phyloP scores from a whole-genome alignment of 345 rosid genomes.

The Odontarrhena argentea region DNA sequence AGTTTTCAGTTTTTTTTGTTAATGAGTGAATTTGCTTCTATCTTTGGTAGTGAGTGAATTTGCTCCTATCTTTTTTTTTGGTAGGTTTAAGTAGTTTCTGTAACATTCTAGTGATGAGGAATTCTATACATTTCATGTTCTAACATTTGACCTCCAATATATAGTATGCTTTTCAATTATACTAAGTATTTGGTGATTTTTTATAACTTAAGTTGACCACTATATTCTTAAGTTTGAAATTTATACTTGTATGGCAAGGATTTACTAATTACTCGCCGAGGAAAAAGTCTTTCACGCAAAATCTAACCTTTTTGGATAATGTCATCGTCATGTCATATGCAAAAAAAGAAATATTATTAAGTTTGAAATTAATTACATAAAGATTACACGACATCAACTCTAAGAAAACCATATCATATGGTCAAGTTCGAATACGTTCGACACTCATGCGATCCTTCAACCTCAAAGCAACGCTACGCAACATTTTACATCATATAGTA shows the following conservation, averaged over 20 bases:
- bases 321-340: neutral
- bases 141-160: neutral
- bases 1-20: too few relatives aligned
- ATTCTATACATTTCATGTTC: neutral
- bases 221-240: neutral
- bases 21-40: too few relatives aligned
- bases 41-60: too few relatives aligned
- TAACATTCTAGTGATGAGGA: too few relatives aligned
- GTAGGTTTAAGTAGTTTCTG: too few relatives aligned
- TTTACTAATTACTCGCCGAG: slow-evolving; percentile 7
- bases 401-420: neutral
- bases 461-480: slow-evolving; percentile 15
- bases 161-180: neutral
- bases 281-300: slow-evolving; percentile 25
- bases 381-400: neutral
- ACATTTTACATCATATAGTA: neutral
- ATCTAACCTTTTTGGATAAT: slow-evolving; percentile 6
- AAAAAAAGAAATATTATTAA: neutral
- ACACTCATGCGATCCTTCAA: neutral
- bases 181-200: neutral
- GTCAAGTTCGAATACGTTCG: neutral
- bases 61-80: too few relatives aligned
- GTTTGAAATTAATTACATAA: neutral
- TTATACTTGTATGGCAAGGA: neutral
- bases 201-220: slow-evolving; percentile 7